phyloP scores from a whole-genome alignment of 1,139 yeast species.

The Suhomyces taliae region DNA sequence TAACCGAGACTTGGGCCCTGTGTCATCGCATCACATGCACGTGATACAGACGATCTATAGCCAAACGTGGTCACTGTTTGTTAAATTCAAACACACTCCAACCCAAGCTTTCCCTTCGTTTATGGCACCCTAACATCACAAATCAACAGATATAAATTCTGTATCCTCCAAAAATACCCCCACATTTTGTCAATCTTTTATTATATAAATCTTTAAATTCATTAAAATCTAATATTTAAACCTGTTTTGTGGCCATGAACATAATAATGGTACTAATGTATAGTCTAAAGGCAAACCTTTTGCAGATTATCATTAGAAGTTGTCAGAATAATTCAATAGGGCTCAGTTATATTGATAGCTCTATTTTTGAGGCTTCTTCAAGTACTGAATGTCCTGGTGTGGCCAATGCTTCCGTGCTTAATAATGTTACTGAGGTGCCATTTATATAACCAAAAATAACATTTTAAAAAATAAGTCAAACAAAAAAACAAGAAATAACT shows the following conservation, averaged over 20 bases:
- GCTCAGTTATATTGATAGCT: slow-evolving; percentile 36
- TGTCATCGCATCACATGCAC: neutral
- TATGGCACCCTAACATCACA: too few species aligned
- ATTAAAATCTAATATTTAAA: too few species aligned
- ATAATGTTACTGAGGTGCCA: slow-evolving; percentile 35
- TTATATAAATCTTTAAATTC: too few species aligned
- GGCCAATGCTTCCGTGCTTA: slow-evolving; percentile 21
- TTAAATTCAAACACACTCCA: neutral
- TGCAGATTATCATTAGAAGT: slow-evolving; percentile 37
- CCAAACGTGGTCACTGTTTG: neutral
- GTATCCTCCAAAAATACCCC: too few species aligned
- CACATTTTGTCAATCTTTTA: too few species aligned
- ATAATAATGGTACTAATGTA: slow-evolving; percentile 35
- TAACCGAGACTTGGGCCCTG: neutral
- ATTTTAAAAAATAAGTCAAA: too few species aligned
- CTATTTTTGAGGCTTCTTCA: slow-evolving; percentile 35
- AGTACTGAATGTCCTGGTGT: slow-evolving; percentile 28
- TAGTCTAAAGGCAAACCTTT: slow-evolving; percentile 38
- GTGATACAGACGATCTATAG: neutral
- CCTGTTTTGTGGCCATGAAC: slow-evolving; percentile 26
- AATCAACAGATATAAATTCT: too few species aligned
- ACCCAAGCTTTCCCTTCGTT: too few species aligned
- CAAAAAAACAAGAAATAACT: too few species aligned
- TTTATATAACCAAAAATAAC: slow-evolving; percentile 5
- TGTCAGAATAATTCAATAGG: slow-evolving; percentile 37